These are phyloP conservation scores for Osmanthus fragrans DNA, from an alignment of 257 asterid species.

Conservation along the genomic window DNA sequence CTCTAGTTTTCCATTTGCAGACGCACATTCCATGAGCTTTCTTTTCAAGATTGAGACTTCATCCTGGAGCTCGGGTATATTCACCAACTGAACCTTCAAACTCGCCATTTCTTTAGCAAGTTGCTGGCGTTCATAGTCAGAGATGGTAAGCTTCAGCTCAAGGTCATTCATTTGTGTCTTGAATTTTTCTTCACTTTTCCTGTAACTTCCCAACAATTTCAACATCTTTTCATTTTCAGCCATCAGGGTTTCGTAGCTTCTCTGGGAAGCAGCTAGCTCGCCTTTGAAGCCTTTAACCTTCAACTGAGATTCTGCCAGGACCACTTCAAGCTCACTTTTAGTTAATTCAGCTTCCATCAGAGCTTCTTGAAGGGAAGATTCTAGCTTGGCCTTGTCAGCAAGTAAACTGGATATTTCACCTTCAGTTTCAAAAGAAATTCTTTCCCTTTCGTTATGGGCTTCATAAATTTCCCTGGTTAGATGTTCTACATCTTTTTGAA, in stretches of 20 bases:
- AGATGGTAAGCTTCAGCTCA: conserved; percentile 71
- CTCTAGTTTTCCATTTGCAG: conserved; percentile 57
- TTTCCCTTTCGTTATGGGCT: conserved; percentile 43
- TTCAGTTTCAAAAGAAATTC: conserved; percentile 37
- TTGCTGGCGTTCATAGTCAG: conserved; percentile 65
- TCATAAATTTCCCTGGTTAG: conserved; percentile 36
- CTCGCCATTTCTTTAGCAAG: conserved; percentile 48
- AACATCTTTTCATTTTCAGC: conserved; percentile 50
- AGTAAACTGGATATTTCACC: conserved; percentile 41
- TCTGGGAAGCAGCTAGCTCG: conserved; percentile 43
- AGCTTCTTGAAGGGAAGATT: conserved; percentile 46
- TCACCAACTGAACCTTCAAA: conserved; percentile 58
- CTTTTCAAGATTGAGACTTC: conserved; percentile 49
- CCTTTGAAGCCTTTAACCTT: conserved; percentile 41
- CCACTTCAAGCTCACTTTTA: conserved; percentile 32
- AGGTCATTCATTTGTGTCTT: conserved; percentile 60
- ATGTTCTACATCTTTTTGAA: conserved; percentile 40
- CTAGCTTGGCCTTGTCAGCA: conserved; percentile 46
- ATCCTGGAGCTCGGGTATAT: conserved; percentile 47
- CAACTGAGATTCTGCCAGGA: conserved; percentile 38
- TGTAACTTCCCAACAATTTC: conserved; percentile 49
- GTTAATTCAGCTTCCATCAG: conserved; percentile 31
- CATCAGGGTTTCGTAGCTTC: conserved; percentile 34
- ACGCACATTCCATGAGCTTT: conserved; percentile 41
- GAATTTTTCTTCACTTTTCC: conserved; percentile 62